Evolutionary conservation across 306 rosid genomes (phyloP), one percentile per base, ranked within the genome.

Genomic region (Mucuna pruriens): DNA sequence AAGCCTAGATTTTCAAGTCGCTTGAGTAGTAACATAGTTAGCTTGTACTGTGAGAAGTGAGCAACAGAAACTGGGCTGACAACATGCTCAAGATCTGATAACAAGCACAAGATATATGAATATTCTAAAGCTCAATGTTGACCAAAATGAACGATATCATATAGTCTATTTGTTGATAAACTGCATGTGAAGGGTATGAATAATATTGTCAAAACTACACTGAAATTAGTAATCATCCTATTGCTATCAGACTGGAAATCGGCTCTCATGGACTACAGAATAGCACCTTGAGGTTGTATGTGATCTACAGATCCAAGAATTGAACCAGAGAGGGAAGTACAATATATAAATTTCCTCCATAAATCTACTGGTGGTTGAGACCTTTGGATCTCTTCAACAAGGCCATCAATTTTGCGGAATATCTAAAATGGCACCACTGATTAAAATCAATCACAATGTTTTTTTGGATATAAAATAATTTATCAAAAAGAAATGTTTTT

Each of bases 281-380:
- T 54, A 76, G 85, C 86, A 95, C 99, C 99, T 95, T 93, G 91
- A 83, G 97, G 97, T 86, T 89, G 91, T 78, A 95, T 90, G 88
- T 95, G 99, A 78, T 95, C 99, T 48, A 93, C 99, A 22, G 97
- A 89, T 58, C 99, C 97, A 48, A 95, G 97, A 88, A 89, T 73
- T 78, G 98, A 84, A 84, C 98, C 97, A 77, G 84, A 87, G 61
- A 95, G 96, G 5, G 97, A 91, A 86, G 96, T 93, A 79, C 98
- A 95, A 83, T 93, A 95, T 82, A 93, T 81, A 77, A 95, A 93
- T 88, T 93, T 93, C 76, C 98, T 87, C 99, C 99, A 95, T 76
- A 92, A 87, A 61, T 93, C 93, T 23, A 95, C 94, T 17, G 99
- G 97, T 29, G 99, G 96, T 84, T 93, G 96, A 80, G 91, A 89